Conservation (phyloP, 352 stramenopile species). For the Globisporangium rhizosaccharum region DNA sequence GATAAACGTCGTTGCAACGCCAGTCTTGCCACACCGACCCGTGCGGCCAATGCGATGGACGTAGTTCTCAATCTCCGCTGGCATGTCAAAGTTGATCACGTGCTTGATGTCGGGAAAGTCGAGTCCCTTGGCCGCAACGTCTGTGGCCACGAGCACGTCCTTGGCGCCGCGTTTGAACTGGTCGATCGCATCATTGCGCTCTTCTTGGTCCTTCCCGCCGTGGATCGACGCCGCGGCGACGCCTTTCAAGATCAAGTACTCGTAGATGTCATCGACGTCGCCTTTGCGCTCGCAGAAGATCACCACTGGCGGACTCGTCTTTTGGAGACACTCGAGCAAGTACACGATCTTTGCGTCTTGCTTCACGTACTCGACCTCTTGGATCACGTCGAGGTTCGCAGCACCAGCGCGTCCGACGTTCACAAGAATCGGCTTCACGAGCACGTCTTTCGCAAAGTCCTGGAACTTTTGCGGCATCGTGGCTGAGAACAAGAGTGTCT, state of each 20-base stretch:
- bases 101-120: slow-evolving; percentile 99
- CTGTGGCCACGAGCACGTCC: slow-evolving; percentile 98
- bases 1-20: slow-evolving; percentile 98
- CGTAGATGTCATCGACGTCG: slow-evolving; percentile 98
- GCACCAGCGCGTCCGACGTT: slow-evolving; percentile 97
- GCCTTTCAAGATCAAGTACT: slow-evolving; percentile 98
- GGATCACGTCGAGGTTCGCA: slow-evolving; percentile 98
- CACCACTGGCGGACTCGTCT: slow-evolving; percentile 96
- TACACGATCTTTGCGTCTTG: slow-evolving; percentile 99
- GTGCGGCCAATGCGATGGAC: slow-evolving; percentile 99
- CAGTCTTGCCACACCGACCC: slow-evolving; percentile 96
- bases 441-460: slow-evolving; percentile 95
- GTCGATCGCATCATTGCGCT: slow-evolving; percentile 96
- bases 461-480: slow-evolving; percentile 99
- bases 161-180: slow-evolving; percentile 93
- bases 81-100: slow-evolving; percentile 99
- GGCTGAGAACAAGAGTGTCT: slow-evolving; percentile 98
- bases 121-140: slow-evolving; percentile 97
- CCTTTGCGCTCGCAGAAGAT: slow-evolving; percentile 98
- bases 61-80: slow-evolving; percentile 99
- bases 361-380: slow-evolving; percentile 99
- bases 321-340: slow-evolving; percentile 97
- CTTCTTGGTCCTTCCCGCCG: slow-evolving; percentile 96
- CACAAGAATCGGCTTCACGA: slow-evolving; percentile 97
- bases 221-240: slow-evolving; percentile 96